These are phyloP conservation scores for Apiospora sp. DNA, from an alignment of 2,329 filamentous ascomycete species.

Conservation along the genomic window DNA sequence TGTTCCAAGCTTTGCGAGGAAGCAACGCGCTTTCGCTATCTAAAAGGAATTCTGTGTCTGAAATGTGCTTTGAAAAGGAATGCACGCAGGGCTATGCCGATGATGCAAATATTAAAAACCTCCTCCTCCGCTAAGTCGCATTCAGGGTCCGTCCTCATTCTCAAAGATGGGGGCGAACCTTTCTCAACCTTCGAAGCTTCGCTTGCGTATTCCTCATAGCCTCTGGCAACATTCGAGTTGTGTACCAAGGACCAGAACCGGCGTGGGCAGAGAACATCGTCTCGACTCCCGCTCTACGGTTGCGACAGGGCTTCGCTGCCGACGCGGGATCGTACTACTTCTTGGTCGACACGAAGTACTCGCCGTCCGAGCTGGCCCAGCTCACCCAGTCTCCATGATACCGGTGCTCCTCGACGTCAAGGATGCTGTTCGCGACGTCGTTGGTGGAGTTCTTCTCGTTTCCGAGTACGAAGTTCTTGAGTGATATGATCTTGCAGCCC, in stretches of 20 bases:
- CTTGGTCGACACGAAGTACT: conserved; percentile 88
- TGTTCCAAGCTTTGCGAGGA: not conserved
- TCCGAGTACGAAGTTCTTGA: conserved; percentile 89
- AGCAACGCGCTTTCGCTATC: conserved; percentile 12
- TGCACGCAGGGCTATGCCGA: conserved; percentile 29
- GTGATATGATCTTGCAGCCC: conserved; percentile 87
- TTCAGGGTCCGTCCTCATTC: not conserved
- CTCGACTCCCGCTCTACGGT: conserved; percentile 12
- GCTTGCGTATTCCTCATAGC: not conserved
- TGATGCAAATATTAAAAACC: conserved; percentile 13
- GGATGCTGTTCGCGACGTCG: conserved; percentile 70
- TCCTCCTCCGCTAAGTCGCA: not conserved
- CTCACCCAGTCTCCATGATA: conserved; percentile 81
- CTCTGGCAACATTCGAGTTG: not conserved
- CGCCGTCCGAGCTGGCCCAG: conserved; percentile 86
- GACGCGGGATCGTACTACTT: conserved; percentile 52
- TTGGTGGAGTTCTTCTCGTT: conserved; percentile 75
- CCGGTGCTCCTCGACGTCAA: conserved; percentile 65
- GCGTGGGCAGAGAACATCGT: conserved; percentile 3
- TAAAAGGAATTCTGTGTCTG: conserved; percentile 2
- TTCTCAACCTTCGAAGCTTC: not conserved
- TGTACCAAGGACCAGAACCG: not conserved
- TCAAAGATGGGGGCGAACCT: not conserved
- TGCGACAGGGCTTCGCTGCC: conserved; percentile 24
- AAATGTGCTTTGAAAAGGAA: conserved; percentile 8